Evolutionary conservation across 2,329 filamentous ascomycete genomes (phyloP), one percentile per base, ranked within the genome.

Genomic region (Pseudopyricularia cyperi): DNA sequence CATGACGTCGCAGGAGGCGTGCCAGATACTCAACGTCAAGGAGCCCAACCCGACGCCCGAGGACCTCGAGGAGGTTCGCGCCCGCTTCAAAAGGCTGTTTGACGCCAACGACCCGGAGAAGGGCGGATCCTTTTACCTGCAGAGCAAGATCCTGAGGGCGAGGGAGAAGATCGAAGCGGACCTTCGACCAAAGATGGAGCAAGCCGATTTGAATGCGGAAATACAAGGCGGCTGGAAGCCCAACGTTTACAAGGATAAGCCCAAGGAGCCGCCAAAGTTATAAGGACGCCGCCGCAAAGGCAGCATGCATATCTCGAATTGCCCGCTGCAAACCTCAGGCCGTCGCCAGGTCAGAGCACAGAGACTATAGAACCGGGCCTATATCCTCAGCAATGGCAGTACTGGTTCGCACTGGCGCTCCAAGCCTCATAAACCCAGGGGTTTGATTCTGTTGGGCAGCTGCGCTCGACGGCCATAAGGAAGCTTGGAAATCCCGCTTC

Each of bases 101-200:
- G 93, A 98, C 68, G 73, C 80, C 60, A 98, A 98, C 71, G 87
- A 98, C 58, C 91, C 93, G 11, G 77, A 94, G 68, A 95, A 95
- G 64, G 93, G 93, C 34, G 93, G 93, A 51, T 96, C 89, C 62
- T 98, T 98, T 70, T 98, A 98, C 69, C 76, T 98, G 48, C 93
- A 98, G 71, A 97, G 91, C 76, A 98, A 98, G 72, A 82, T 98
- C 52, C 71, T 97, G 60, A 77, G 93, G 56, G 93, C 93, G 54
- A 80, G 91, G 61, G 91, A 98, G 71, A 76, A 93, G 57, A 85
- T 98, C 70, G 91, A 97, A 72, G 77, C 85, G 61, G 91, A 98
- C 69, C 72, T 93, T 39, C 76, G 82, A 57, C 82, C 86, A 54
- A 78, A 83, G 54, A 75, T 82, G 61, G 83, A 87, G 64, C 82